These are phyloP conservation scores for Podila epicladia DNA, from an alignment of 192 early-diverging fungal genomes.

Conservation along the genomic window DNA sequence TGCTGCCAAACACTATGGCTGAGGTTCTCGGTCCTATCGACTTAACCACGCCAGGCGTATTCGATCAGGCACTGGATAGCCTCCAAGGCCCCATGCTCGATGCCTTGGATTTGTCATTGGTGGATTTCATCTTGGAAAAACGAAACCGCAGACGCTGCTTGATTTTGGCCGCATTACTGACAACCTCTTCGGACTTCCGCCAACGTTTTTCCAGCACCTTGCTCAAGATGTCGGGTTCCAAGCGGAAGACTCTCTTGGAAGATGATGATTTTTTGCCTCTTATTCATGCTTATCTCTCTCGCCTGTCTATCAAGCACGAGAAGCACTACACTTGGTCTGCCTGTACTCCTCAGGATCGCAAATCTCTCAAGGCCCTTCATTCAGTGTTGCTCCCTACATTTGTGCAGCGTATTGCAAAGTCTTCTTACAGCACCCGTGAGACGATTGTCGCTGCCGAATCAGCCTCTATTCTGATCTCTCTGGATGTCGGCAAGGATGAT, in stretches of 20 bases:
- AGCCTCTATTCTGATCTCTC: slow-evolving; percentile 26
- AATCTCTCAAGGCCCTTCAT: slow-evolving; percentile 17
- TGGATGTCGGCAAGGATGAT: slow-evolving; percentile 11
- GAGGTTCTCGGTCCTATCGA: slow-evolving; percentile 10
- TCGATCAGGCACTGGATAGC: slow-evolving; percentile 25
- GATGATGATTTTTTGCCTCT: slow-evolving; percentile 15
- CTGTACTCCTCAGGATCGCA: slow-evolving; percentile 26
- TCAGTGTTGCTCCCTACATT: slow-evolving; percentile 15
- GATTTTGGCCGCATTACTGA: slow-evolving; percentile 36
- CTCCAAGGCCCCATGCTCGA: slow-evolving; percentile 11
- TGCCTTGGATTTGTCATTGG: slow-evolving; percentile 16
- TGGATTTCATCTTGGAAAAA: slow-evolving; percentile 32
- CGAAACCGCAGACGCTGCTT: slow-evolving; percentile 18
- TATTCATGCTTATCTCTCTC: slow-evolving; percentile 31
- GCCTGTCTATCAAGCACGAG: slow-evolving; percentile 5
- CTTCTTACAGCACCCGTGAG: slow-evolving; percentile 6
- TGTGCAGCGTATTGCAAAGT: slow-evolving; percentile 15
- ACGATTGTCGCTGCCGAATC: slow-evolving; percentile 10
- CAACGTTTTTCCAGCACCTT: slow-evolving; percentile 12
- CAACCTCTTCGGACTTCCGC: slow-evolving; percentile 10
- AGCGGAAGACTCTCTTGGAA: background rate
- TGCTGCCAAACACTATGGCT: slow-evolving; percentile 41
- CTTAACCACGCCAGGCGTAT: slow-evolving; percentile 19
- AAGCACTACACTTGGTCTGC: slow-evolving; percentile 23
- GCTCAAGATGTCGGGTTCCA: background rate